phyloP scores from a whole-genome alignment of 148 eudicot species.

The Diospyros kaki region DNA sequence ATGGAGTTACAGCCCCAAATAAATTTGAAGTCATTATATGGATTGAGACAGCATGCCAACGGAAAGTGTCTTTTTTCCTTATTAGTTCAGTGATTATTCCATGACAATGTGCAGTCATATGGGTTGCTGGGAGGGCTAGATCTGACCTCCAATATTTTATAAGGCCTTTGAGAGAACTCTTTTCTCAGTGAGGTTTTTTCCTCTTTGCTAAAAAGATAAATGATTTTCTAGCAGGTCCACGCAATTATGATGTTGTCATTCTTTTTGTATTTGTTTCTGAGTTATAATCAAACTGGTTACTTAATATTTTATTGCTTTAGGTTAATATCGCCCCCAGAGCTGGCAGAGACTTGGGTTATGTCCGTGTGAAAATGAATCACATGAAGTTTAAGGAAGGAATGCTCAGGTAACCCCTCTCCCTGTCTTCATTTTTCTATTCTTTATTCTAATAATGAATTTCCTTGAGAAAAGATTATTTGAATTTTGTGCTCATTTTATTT shows the following conservation, averaged over 20 bases:
- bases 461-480: neutral
- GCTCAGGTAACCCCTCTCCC: slow-evolving; percentile 43
- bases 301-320: slow-evolving; percentile 32
- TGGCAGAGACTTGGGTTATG: slow-evolving; percentile 83
- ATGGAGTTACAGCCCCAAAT: neutral
- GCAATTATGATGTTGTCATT: neutral
- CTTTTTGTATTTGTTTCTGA: neutral
- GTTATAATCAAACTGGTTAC: neutral
- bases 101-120: neutral
- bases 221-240: too few species aligned
- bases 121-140: neutral
- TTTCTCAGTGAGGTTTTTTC: neutral
- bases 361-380: slow-evolving; percentile 65
- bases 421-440: neutral
- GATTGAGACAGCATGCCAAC: neutral
- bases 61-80: neutral
- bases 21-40: neutral
- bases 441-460: neutral
- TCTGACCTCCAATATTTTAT: neutral
- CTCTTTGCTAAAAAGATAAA: neutral
- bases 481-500: too few species aligned
- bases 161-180: neutral
- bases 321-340: slow-evolving; percentile 89
- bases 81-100: too few species aligned
- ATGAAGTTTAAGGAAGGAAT: slow-evolving; percentile 58